Conservation (phyloP, 208 protist genomes). For the Porcisia hertigi region DNA sequence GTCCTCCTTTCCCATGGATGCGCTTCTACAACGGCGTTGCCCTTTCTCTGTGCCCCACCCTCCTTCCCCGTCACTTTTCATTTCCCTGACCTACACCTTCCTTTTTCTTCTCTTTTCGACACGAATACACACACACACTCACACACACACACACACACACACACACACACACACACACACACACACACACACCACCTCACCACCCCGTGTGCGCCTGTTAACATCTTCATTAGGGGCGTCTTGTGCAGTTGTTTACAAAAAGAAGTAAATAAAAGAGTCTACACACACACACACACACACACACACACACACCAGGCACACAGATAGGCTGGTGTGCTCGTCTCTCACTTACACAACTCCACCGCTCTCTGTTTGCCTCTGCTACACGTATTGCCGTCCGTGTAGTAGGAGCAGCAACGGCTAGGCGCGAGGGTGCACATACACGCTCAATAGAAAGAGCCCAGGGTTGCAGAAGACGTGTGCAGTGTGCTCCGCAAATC, state of each 20-base stretch:
- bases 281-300: background rate
- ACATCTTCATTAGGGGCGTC: too few relatives aligned
- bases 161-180: background rate
- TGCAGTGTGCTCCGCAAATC: background rate
- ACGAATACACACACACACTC: background rate
- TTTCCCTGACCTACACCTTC: background rate
- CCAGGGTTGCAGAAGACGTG: too few relatives aligned
- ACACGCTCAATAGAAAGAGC: background rate
- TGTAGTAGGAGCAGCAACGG: conserved; percentile 4
- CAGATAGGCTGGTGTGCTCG: background rate
- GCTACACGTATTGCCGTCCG: conserved; percentile 41
- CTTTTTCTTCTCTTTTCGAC: too few relatives aligned
- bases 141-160: conserved; percentile 11
- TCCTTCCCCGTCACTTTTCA: background rate
- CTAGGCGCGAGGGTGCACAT: conserved; percentile 1
- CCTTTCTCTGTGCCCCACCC: background rate
- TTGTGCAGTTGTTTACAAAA: too few relatives aligned
- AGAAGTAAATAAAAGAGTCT: too few relatives aligned
- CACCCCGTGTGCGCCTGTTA: too few relatives aligned
- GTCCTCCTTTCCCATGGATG: background rate
- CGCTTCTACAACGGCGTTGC: background rate
- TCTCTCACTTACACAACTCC: background rate
- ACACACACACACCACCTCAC: conserved; percentile 1
- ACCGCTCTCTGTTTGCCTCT: background rate
- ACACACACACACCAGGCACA: background rate